Evolutionary conservation across 2,329 filamentous ascomycete species (phyloP).

Genomic region (Colletotrichum liriopes): DNA sequence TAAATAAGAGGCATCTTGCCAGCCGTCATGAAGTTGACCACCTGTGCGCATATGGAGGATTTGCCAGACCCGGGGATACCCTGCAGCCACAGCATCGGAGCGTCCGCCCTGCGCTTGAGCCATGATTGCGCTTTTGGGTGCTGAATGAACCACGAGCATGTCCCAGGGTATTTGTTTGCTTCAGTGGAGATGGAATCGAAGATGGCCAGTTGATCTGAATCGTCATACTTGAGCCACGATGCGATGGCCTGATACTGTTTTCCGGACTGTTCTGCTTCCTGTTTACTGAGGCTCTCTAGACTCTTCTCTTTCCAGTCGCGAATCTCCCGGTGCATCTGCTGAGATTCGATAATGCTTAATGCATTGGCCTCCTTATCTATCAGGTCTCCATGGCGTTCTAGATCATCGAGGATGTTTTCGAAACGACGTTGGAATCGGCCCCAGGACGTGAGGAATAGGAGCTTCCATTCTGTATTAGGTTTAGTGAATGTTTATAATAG

Average conservation of each 20-base stretch:
- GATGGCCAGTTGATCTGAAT: not conserved
- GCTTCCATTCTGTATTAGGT: slow-evolving; percentile 51
- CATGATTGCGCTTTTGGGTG: not conserved
- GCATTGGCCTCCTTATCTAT: too few relatives aligned
- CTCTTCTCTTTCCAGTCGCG: too few relatives aligned
- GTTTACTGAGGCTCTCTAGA: too few relatives aligned
- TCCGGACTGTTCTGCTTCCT: too few relatives aligned
- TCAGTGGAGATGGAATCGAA: not conserved
- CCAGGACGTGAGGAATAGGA: slow-evolving; percentile 56
- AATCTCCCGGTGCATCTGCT: too few relatives aligned
- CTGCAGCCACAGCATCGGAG: not conserved
- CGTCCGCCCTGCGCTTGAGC: not conserved
- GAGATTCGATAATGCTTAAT: too few relatives aligned
- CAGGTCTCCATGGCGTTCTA: not conserved
- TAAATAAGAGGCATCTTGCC: slow-evolving; percentile 43
- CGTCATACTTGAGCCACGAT: not conserved
- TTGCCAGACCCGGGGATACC: not conserved
- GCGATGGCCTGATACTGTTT: not conserved
- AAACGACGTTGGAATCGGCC: slow-evolving; percentile 56
- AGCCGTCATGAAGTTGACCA: not conserved
- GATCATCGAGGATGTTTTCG: slow-evolving; percentile 48
- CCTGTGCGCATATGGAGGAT: too few relatives aligned
- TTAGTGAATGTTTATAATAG: too few relatives aligned
- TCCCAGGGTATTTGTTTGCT: not conserved
- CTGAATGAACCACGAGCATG: not conserved